phyloP scores from a whole-genome alignment of 1,284 basidiomycete genomes.

The Trametes versicolor region DNA sequence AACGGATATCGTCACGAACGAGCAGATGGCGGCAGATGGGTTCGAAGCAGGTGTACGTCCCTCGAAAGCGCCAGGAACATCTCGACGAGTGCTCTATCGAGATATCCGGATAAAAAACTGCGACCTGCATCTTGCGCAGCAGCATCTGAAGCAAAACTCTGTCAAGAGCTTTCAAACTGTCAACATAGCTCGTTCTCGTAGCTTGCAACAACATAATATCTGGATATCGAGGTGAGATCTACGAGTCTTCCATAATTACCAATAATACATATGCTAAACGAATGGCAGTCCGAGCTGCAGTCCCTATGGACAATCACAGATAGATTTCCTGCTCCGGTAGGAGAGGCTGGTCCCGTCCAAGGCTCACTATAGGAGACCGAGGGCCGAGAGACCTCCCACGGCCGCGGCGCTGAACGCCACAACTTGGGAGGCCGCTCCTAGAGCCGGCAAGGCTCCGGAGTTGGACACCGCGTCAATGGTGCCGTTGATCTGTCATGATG shows the following conservation, averaged over 20 bases:
- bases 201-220: neutral
- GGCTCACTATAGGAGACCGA: conserved; percentile 20
- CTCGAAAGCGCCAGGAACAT: neutral
- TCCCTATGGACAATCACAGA: conserved; percentile 25
- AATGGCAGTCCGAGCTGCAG: conserved; percentile 34
- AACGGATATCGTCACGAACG: no score
- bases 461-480: conserved; percentile 13
- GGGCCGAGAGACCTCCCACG: conserved; percentile 15
- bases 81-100: neutral
- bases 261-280: conserved; percentile 25
- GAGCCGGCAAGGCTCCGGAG: conserved; percentile 20
- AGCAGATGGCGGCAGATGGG: neutral
- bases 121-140: neutral
- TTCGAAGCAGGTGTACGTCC: neutral
- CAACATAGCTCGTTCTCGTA: no score
- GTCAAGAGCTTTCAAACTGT: neutral
- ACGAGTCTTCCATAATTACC: conserved; percentile 1
- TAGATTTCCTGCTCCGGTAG: neutral
- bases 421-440: conserved; percentile 5
- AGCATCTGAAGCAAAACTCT: neutral
- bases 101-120: neutral
- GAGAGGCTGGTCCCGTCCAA: neutral
- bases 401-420: conserved; percentile 15
- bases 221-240: neutral
- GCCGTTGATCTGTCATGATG: conserved; percentile 18